These are phyloP conservation scores for Daedaleopsis sinensis DNA, from an alignment of 768 basidiomycete genomes.

Conservation along the genomic window DNA sequence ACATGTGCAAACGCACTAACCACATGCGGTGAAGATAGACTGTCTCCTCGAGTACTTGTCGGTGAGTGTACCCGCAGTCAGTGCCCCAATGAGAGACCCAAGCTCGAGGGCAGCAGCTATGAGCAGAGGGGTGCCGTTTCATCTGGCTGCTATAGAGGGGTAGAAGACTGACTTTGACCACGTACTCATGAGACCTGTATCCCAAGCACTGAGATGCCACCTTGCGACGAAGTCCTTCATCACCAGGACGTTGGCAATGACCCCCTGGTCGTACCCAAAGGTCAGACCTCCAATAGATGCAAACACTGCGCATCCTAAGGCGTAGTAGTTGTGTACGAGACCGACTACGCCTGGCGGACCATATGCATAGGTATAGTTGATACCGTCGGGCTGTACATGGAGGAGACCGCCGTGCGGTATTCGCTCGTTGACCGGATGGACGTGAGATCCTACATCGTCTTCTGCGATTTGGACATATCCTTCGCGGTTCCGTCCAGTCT, in stretches of 20 bases:
- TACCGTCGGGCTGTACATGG: slow-evolving; percentile 23
- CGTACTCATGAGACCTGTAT: slow-evolving; percentile 80
- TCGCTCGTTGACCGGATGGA: neutral
- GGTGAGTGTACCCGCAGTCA: slow-evolving; percentile 66
- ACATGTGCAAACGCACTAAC: slow-evolving; percentile 41
- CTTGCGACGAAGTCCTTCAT: slow-evolving; percentile 73
- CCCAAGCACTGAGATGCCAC: slow-evolving; percentile 73
- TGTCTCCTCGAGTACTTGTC: slow-evolving; percentile 68
- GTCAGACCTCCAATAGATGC: slow-evolving; percentile 77
- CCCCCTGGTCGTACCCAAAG: slow-evolving; percentile 86
- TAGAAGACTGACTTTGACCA: slow-evolving; percentile 6
- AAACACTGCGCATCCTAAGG: slow-evolving; percentile 69
- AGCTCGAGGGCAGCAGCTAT: slow-evolving; percentile 78
- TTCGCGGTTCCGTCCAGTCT: slow-evolving; percentile 4
- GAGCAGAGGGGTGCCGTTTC: neutral
- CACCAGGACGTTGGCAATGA: slow-evolving; percentile 84
- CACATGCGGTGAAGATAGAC: slow-evolving; percentile 68
- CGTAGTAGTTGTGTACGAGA: slow-evolving; percentile 64
- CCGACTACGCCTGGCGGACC: slow-evolving; percentile 72
- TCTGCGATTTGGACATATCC: slow-evolving; percentile 10
- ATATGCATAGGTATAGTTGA: slow-evolving; percentile 65
- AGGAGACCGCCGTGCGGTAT: slow-evolving; percentile 23
- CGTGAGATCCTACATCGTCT: neutral
- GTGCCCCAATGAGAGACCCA: slow-evolving; percentile 76
- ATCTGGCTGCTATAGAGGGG: neutral